Base-by-base conservation (phyloP, 1,284 basidiomycete species). In the Ceratobasidium papillatum region DNA sequence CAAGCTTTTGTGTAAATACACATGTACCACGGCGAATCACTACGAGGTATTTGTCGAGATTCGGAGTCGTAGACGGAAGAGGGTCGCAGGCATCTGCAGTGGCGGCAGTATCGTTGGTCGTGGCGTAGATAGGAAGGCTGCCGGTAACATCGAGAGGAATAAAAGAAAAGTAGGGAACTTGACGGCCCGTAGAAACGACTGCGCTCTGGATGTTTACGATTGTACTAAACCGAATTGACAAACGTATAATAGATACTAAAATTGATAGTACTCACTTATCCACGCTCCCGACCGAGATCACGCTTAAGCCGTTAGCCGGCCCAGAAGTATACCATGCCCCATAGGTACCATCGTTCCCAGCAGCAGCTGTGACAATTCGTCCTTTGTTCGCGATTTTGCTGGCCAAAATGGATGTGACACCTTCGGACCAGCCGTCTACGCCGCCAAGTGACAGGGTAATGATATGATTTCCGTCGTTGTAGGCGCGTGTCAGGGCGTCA, bases 11-110 rank as follows among this genome's bases (percentile, higher is more conserved):
- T 71, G 86, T 85, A 76, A 86, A 87, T 3, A 83, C 80, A 78
- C 87, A 89, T 32, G 82, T 83, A 2, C 88, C 88, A 25, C 88
- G 83, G 47, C 86, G 84, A 54, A 89, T 82, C 59, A 89, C 77
- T 2, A 86, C 86, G 12, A 88, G 78, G 62, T 82, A 86, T 1
- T 78, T 77, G 7, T 85, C 84, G 2, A 90, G 82, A 78, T 89
- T 84, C 0, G 88, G 88, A 0, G 86, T 89, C 52, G 77, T 80
- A 45, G 83, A 84, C 2, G 88, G 87, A 2, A 90, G 83, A 4
- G 87, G 82, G 63, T 84, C 78, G 80, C 88, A 90, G 1, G 87
- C 88, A 78, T 90, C 88, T 76, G 86, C 82, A 3, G 79, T 78
- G 8, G 85, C 79, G 34, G 62, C 74, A 8, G 76, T 66, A 62